phyloP scores from a whole-genome alignment of 2,329 filamentous ascomycete species.

The Spiromastix sp. region DNA sequence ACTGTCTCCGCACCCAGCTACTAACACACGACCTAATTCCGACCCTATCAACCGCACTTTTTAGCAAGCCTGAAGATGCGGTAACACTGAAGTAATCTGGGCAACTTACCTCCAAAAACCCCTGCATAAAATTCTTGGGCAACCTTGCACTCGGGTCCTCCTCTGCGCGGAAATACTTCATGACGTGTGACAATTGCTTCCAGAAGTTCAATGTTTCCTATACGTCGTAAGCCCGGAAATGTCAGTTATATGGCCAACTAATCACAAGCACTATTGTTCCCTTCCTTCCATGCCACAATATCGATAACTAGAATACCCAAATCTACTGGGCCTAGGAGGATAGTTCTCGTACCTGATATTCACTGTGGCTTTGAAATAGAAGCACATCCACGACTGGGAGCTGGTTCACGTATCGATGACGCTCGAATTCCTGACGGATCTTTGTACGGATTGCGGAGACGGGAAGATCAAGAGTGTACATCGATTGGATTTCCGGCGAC shows the following conservation, averaged over 20 bases:
- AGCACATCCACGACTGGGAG: conserved; percentile 80
- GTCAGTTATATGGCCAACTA: background rate
- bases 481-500: conserved; percentile 93
- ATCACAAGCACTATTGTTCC: too few relatives aligned
- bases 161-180: conserved; percentile 93
- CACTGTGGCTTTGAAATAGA: conserved; percentile 79
- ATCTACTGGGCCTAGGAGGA: too few relatives aligned
- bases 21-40: too few relatives aligned
- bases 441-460: conserved; percentile 82
- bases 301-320: too few relatives aligned
- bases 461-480: conserved; percentile 89
- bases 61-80: too few relatives aligned
- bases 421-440: conserved; percentile 93
- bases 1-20: too few relatives aligned
- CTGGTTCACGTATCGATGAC: conserved; percentile 87
- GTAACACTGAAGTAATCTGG: too few relatives aligned
- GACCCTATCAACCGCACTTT: too few relatives aligned
- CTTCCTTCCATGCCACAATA: too few relatives aligned
- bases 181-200: conserved; percentile 92
- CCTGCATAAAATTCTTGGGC: conserved; percentile 83
- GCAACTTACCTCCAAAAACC: conserved; percentile 90
- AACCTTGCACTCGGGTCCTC: conserved; percentile 65
- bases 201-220: conserved; percentile 99
- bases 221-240: background rate
- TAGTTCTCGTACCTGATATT: conserved; percentile 84